Base-by-base conservation (phyloP, 2,329 filamentous ascomycete genomes). In the Colletotrichum limetticola region DNA sequence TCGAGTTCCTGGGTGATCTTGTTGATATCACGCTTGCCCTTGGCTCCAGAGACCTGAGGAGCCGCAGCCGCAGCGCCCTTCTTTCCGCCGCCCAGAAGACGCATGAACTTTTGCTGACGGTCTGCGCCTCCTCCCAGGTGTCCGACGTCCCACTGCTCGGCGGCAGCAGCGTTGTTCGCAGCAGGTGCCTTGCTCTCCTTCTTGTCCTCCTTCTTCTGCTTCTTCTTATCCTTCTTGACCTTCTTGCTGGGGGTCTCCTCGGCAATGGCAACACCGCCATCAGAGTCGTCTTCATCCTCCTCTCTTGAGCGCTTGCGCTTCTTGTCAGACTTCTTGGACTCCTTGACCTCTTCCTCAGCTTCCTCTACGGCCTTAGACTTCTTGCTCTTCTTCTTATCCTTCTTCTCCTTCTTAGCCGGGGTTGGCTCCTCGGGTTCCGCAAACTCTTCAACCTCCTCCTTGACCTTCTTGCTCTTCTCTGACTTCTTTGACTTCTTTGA, bases 31-130 rank as follows among this genome's bases (percentile, higher is more conserved):
- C 79, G 76, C 77, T 81, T 77, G 76, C 74, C 75, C 76, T 80
- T 66, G 75, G 30, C 24, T 66, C 61, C 60, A 49, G 35, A 55
- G 52, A 57, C 66, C 26, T 74, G 55, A 3, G 75, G 56, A 12
- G 75, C 72, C 2, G 76, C 66, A 0, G 77, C 70, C 7, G 75
- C 78, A 35, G 78, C 79, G 24, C 82, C 81, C 28, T 81, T 81
- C 78, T 87, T 89, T 74, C 86, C 88, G 2, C 82, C 87, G 24
- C 89, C 89, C 4, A 91, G 83, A 1, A 91, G 85, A 37, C 87
- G 84, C 76, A 91, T 79, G 74, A 90, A 91, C 80, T 91, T 91
- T 73, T 82, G 81, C 76, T 90, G 87, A 14, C 89, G 84, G 61
- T 83, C 82, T 22, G 82, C 76, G 26, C 86, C 88, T 37, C 89